Percentiles rank a stretch among this genome's conserved stretches.
These are phyloP conservation scores for Aspergillus campestris DNA, from an alignment of 495 filamentous ascomycete species.

Conservation along the genomic window DNA sequence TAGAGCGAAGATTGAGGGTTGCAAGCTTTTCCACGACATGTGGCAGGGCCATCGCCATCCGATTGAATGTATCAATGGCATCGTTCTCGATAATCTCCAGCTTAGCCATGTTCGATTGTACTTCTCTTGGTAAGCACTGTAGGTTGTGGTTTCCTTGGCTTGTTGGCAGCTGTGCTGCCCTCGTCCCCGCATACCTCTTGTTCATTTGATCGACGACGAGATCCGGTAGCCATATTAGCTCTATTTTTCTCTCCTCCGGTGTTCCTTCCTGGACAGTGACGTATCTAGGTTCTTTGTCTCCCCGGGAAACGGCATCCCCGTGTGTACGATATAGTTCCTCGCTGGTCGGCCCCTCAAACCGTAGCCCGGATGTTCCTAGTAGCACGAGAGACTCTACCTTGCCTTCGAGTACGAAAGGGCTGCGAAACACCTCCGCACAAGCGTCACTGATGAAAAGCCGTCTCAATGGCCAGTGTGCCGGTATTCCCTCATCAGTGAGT, in stretches of 20 bases:
- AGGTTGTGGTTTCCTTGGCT: slow-evolving; percentile 7
- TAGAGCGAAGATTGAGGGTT: slow-evolving; percentile 15
- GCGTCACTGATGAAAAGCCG: slow-evolving; percentile 7
- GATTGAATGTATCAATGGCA: slow-evolving; percentile 13
- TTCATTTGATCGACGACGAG: slow-evolving; percentile 7
- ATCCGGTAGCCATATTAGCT: slow-evolving; percentile 7
- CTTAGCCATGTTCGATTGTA: slow-evolving; percentile 3
- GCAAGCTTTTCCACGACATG: slow-evolving; percentile 13
- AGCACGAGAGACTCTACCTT: slow-evolving; percentile 15
- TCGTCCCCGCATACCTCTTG: slow-evolving; percentile 1
- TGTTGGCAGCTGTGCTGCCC: not conserved
- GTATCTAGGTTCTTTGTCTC: slow-evolving; percentile 8
- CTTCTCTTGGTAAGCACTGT: not conserved
- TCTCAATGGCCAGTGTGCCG: slow-evolving; percentile 18
- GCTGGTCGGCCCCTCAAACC: slow-evolving; percentile 16
- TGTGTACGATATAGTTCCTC: slow-evolving; percentile 4
- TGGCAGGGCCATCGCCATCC: slow-evolving; percentile 15
- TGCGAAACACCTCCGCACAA: slow-evolving; percentile 9
- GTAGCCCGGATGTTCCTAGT: slow-evolving; percentile 12
- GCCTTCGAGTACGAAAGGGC: slow-evolving; percentile 13
- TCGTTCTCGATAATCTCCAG: slow-evolving; percentile 22
- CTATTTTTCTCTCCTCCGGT: slow-evolving; percentile 5
- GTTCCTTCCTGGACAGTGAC: slow-evolving; percentile 1
- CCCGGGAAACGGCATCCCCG: slow-evolving; percentile 6
- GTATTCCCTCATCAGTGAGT: slow-evolving; percentile 16